A percentile compares a stretch with the other conserved stretches of the same genome.
Evolutionary conservation across 1,284 basidiomycete species (phyloP).

Genomic region (Ceratobasidium sp.): DNA sequence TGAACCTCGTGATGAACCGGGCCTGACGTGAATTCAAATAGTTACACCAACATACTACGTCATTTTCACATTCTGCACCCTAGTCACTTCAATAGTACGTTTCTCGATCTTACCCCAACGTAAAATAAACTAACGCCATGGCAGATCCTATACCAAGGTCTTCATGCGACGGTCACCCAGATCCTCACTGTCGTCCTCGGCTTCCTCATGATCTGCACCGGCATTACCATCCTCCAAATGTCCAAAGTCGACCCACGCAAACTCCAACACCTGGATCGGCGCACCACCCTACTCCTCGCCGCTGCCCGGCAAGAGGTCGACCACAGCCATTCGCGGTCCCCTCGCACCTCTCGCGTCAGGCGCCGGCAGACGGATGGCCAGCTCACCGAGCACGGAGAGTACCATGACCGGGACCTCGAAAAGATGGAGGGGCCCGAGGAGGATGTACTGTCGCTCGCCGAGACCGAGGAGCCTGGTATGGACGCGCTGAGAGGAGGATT

Average conservation of each 20-base stretch:
- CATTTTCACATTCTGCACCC: constrained; percentile 68
- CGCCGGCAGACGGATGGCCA: not conserved
- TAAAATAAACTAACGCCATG: constrained; percentile 14
- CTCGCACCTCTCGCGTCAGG: not conserved
- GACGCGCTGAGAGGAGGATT: constrained; percentile 47
- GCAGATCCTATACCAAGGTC: constrained; percentile 70
- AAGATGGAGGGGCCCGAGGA: constrained; percentile 27
- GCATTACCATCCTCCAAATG: constrained; percentile 74
- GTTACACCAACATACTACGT: constrained; percentile 72
- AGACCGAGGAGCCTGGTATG: constrained; percentile 47
- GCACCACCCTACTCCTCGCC: constrained; percentile 61
- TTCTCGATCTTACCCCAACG: not conserved
- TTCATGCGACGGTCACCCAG: constrained; percentile 67
- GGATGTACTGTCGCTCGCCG: constrained; percentile 28
- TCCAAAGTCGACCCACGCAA: constrained; percentile 68
- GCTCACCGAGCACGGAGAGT: not conserved
- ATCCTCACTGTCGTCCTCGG: constrained; percentile 93
- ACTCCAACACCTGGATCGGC: constrained; percentile 60
- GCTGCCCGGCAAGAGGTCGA: constrained; percentile 52
- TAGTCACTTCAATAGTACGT: constrained; percentile 61
- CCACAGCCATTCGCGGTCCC: constrained; percentile 7
- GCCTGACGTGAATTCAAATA: constrained; percentile 51
- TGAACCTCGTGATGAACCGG: not conserved
- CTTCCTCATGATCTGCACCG: constrained; percentile 84
- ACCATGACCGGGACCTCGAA: not conserved